Percentiles rank a stretch among this genome's conserved stretches.
These are phyloP conservation scores for Paspalum vaginatum DNA, from an alignment of 176 grass and related monocot genomes.

Conservation along the genomic window DNA sequence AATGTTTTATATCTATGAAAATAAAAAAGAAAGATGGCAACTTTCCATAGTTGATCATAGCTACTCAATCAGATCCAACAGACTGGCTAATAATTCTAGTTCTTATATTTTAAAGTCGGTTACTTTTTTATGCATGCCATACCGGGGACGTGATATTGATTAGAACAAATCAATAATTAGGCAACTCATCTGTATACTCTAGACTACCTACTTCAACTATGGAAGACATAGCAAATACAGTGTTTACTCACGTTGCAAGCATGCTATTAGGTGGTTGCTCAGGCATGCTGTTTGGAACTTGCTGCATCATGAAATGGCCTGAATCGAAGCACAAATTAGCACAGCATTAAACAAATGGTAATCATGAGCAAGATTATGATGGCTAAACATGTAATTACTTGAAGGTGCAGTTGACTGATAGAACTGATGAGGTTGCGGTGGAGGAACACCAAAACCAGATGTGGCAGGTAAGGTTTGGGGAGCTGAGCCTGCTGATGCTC, in stretches of 20 bases:
- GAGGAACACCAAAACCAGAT: constrained; percentile 62
- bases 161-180: neutral
- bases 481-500: constrained; percentile 45
- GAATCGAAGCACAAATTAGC: constrained; percentile 56
- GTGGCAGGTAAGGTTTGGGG: constrained; percentile 52
- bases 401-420: constrained; percentile 60
- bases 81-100: neutral
- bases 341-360: neutral
- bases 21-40: neutral
- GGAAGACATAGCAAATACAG: constrained; percentile 16
- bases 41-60: neutral
- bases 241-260: constrained; percentile 49
- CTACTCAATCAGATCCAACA: constrained; percentile 14
- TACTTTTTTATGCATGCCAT: neutral
- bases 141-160: constrained; percentile 12
- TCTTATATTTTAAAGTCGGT: constrained; percentile 8
- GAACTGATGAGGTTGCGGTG: constrained; percentile 58
- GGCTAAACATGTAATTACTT: constrained; percentile 62
- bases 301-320: constrained; percentile 85
- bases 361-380: constrained; percentile 6
- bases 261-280: constrained; percentile 64
- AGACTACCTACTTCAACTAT: constrained; percentile 35
- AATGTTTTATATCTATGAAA: no score
- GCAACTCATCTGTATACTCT: constrained; percentile 23
- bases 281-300: constrained; percentile 56